A percentile compares a stretch with the other conserved stretches of the same genome.
Conservation (phyloP, 257 asterid genomes). For the Gentiana macrophylla region DNA sequence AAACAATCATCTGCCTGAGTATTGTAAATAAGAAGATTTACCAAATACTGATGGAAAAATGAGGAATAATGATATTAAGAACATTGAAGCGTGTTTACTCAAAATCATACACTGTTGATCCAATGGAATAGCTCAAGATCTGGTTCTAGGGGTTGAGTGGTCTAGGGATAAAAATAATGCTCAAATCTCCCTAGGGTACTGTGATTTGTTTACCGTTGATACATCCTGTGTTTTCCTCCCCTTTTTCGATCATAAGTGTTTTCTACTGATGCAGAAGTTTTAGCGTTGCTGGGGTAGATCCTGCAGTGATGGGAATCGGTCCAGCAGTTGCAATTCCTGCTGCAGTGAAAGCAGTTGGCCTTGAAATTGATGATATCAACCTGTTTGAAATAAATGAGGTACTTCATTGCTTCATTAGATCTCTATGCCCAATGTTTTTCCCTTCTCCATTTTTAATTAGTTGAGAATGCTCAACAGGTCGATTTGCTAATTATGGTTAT, state of each 20-base stretch:
- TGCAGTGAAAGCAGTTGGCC: constrained; percentile 85
- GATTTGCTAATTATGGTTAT: no score
- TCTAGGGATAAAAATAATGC: no score
- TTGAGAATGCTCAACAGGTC: no score
- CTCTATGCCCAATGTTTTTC: neutral
- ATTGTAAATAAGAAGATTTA: no score
- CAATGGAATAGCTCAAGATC: no score
- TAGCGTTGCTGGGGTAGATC: constrained; percentile 89
- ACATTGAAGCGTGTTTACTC: no score
- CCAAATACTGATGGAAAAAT: no score
- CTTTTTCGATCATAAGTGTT: neutral
- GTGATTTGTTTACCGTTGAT: neutral
- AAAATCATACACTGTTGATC: no score
- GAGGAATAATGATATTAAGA: no score
- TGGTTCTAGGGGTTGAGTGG: no score
- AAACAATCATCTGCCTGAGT: no score
- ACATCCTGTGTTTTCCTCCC: neutral
- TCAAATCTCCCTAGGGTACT: no score
- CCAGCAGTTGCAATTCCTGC: constrained; percentile 95
- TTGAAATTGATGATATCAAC: constrained; percentile 46
- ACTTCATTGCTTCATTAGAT: constrained; percentile 2
- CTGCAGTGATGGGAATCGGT: constrained; percentile 94
- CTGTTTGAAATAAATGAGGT: constrained; percentile 94
- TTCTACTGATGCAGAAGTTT: constrained; percentile 49
- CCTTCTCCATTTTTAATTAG: neutral